Evolutionary conservation across 768 basidiomycete genomes (phyloP).

Genomic region (Mycena indigotica): DNA sequence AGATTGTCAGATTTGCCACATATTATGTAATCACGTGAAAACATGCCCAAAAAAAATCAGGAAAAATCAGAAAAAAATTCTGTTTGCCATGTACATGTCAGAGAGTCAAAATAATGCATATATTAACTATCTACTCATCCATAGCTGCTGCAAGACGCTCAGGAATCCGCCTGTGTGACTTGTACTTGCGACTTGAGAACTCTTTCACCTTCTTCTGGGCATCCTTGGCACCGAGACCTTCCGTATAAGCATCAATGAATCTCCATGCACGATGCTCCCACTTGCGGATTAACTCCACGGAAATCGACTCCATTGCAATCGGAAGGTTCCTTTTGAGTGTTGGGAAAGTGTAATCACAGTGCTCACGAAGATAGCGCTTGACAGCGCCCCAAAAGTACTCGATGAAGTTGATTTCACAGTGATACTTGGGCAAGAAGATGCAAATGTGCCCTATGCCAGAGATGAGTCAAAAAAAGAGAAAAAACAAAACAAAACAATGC

Average conservation of each 20-base stretch:
- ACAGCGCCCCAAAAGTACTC: no score
- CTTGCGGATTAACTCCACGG: constrained; percentile 5
- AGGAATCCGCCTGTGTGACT: constrained; percentile 3
- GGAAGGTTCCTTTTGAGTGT: constrained; percentile 4
- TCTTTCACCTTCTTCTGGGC: constrained; percentile 1
- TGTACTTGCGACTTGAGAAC: constrained; percentile 2
- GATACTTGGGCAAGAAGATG: background rate
- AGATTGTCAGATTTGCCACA: no score
- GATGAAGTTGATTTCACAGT: background rate
- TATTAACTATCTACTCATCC: background rate
- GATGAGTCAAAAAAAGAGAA: no score
- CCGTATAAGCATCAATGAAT: constrained; percentile 2
- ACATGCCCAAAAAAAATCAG: no score
- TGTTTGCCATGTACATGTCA: background rate
- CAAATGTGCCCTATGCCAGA: no score
- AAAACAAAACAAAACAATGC: no score
- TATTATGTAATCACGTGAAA: no score
- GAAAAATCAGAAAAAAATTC: background rate
- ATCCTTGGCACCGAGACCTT: background rate
- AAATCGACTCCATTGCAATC: constrained; percentile 4
- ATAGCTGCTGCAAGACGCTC: background rate
- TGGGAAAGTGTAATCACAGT: constrained; percentile 4
- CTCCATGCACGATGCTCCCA: constrained; percentile 7
- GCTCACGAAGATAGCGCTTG: constrained; percentile 5
- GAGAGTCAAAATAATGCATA: no score